phyloP scores from a whole-genome alignment of 1,139 yeast genomes.

The Schwanniomyces etchellsii region DNA sequence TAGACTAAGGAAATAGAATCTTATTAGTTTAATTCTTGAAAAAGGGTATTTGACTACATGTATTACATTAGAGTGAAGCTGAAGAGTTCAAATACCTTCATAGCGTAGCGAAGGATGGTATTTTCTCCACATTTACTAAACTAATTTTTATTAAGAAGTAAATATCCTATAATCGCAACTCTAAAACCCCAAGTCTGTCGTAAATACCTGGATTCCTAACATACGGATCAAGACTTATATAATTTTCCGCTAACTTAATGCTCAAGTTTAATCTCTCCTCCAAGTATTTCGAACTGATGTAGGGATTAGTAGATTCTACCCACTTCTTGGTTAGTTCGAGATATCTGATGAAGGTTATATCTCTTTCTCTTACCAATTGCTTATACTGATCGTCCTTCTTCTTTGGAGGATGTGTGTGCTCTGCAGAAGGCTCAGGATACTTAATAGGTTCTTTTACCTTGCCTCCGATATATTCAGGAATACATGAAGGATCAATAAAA shows the following conservation, averaged over 20 bases:
- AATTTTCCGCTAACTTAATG: conserved; percentile 25
- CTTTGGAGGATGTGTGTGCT: conserved; percentile 27
- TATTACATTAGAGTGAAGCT: no score
- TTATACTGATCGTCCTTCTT: conserved; percentile 24
- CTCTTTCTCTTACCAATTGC: conserved; percentile 26
- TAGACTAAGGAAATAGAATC: no score
- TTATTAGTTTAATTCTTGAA: no score
- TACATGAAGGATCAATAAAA: conserved; percentile 26
- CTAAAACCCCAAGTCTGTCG: conserved; percentile 28
- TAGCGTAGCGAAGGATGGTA: no score
- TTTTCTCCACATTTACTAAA: conserved; percentile 8
- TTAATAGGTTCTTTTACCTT: conserved; percentile 21
- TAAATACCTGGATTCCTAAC: conserved; percentile 32
- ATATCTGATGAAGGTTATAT: conserved; percentile 22
- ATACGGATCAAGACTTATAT: conserved; percentile 35
- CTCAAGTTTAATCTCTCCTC: conserved; percentile 32
- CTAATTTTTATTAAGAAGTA: conserved; percentile 5
- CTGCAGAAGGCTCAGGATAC: conserved; percentile 26
- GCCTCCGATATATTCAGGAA: conserved; percentile 41
- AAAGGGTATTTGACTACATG: no score
- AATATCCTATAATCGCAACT: conserved; percentile 1
- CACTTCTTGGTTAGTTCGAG: conserved; percentile 35
- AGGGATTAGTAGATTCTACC: conserved; percentile 39
- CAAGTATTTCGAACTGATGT: conserved; percentile 32
- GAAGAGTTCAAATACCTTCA: no score